Evolutionary conservation across 441 rosid genomes (phyloP), one percentile per base, ranked within the genome.

Genomic region (Manihot esculenta): DNA sequence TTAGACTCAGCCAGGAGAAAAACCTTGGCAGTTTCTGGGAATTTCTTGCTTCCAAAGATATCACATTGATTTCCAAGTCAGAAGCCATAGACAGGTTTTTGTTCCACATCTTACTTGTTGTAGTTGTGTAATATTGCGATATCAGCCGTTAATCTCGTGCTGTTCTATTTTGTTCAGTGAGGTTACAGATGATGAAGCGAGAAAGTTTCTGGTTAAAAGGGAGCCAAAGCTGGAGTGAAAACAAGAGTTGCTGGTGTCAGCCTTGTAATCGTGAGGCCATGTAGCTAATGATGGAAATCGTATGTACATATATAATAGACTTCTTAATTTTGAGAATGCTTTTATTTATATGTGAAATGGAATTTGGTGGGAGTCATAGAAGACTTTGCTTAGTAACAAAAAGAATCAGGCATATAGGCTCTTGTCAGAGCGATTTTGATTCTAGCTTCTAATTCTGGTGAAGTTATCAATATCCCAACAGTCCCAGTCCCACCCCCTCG

Each of bases 21-120:
- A 81, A 78, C 23, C 69, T 81, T 7, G 68, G 71, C 13, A 68
- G 62, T 71, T 88, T 95, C 80, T 81, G 77, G 6, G 77, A 84
- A 64, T 76, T 83, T 47, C 86, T 93, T 44, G 76, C 69, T 13
- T 84, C 90, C 2, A 84, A 82, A 72, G 83, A 68, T 33, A 67
- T 93, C 70, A 84, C 81, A 0, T 74, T 95, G 79, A 84, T 95
- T 75, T 78, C 95, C 82, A 91, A 88, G 76, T 84, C 93, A 0
- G 98, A 93, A 86, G 94, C 97, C 11, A 21, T 48, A 6, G 99
- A 93, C 94, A 95, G 98, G 98, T 93, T 76, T 70, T 7, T 33
- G 20, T 55, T 63, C 64, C 18, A 54, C 41, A 2, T 26, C 42
- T 38, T 38, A n/a, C 33, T 30, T 30, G 4, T 4, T 30, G 1